Evolutionary conservation across 371 early-diverging fungal genomes (phyloP), one percentile per base, ranked within the genome.

Genomic region (Gilbertella persicaria): DNA sequence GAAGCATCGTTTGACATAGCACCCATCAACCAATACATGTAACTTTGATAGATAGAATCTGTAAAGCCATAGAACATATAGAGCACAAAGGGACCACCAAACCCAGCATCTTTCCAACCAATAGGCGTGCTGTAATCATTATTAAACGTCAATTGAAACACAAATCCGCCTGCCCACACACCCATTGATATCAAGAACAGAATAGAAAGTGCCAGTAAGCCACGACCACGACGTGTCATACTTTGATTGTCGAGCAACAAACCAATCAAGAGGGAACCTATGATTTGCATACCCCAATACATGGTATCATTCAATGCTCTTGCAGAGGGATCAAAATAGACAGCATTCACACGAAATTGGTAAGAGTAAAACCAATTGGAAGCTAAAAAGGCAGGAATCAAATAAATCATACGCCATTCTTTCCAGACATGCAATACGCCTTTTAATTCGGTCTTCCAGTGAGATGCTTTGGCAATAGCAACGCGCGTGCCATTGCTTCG

Each of bases 361-460:
- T 89, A 90, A 14, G 86, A 73, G 67, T 89, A 90, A 71, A 87
- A 80, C 79, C 85, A 89, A 59, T 91, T 91, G 56, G 88, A 86
- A 19, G 87, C 71, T 47, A 89, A 73, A 66, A 85, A 88, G 62
- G 88, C 70, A 17, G 90, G 90, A 14, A 85, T 45, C 41, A 66
- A 43, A n/a, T 83, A 58, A 71, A 89, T 73, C 50, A 71, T 71
- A 52, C 74, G 73, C 77, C 82, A 82, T 59, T 90, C 84, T 28
- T 55, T 56, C 79, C 89, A 90, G 10, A 88, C 79, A 40, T 65
- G 64, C 14, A 85, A 21, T 30, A 87, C 75, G 25, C 81, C 76
- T n/a, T 76, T 61, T 19, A 83, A 55, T 62, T 91, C 90, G 13
- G 57, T 37, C n/a, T 60, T 69, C 61, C 78, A 80, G 48, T 63